A percentile compares a stretch with the other conserved stretches of the same genome.
phyloP scores from a whole-genome alignment of 345 rosid species.

The Mallotus nudiflorus region DNA sequence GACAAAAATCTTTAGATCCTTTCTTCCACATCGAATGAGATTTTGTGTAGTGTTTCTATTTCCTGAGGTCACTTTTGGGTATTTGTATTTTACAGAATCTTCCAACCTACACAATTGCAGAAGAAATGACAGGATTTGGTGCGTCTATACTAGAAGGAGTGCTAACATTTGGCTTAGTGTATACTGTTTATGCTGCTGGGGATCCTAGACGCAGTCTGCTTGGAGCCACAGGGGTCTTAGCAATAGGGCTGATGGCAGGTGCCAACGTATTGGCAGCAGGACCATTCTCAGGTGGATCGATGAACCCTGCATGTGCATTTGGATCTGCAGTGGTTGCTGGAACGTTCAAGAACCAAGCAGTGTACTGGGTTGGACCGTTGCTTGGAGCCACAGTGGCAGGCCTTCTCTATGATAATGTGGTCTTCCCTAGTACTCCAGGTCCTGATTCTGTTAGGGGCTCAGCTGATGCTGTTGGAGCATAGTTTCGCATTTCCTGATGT shows the following conservation, averaged over 20 bases:
- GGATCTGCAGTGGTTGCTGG: slow-evolving; percentile 71
- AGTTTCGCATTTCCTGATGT: not conserved
- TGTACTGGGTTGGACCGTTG: slow-evolving; percentile 91
- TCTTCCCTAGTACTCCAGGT: slow-evolving; percentile 39
- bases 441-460: slow-evolving; percentile 36
- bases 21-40: not conserved
- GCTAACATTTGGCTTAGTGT: slow-evolving; percentile 69
- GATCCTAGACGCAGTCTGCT: slow-evolving; percentile 51
- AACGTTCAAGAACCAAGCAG: slow-evolving; percentile 82
- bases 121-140: slow-evolving; percentile 91
- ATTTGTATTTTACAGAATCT: slow-evolving; percentile 40
- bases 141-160: slow-evolving; percentile 79
- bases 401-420: slow-evolving; percentile 64
- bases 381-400: slow-evolving; percentile 74
- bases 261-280: slow-evolving; percentile 71
- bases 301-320: slow-evolving; percentile 89
- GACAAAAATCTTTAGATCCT: too few relatives aligned
- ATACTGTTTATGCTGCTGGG: slow-evolving; percentile 59
- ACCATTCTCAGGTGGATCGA: slow-evolving; percentile 87
- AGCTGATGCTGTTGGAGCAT: slow-evolving; percentile 40
- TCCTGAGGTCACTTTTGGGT: not conserved
- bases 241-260: slow-evolving; percentile 68
- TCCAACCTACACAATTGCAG: slow-evolving; percentile 59
- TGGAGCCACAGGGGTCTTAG: slow-evolving; percentile 52
- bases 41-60: too few relatives aligned